Percentiles rank a stretch among this genome's conserved stretches.
Conservation (phyloP, 331 rosid species). For the Erythrophleum ivorense region DNA sequence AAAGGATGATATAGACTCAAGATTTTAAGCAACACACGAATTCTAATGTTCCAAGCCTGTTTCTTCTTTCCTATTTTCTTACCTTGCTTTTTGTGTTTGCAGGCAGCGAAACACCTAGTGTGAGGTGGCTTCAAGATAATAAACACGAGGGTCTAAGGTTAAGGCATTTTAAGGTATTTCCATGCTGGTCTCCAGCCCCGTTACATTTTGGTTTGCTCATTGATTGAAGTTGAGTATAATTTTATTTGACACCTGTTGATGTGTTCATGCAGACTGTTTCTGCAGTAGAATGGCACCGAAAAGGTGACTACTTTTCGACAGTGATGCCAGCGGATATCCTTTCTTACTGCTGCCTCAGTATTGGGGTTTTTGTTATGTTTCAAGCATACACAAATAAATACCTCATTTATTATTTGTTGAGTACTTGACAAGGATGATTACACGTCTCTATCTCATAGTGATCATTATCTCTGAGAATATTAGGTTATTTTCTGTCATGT, state of each 20-base stretch:
- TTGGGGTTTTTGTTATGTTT: background rate
- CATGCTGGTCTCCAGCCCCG: conserved; percentile 15
- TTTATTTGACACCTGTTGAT: conserved; percentile 35
- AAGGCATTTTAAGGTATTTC: conserved; percentile 81
- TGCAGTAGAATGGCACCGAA: conserved; percentile 90
- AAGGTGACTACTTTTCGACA: conserved; percentile 93
- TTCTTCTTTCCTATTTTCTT: conserved; percentile 34
- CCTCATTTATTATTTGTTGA: conserved; percentile 21
- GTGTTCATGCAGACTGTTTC: conserved; percentile 75
- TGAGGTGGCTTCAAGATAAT: conserved; percentile 82
- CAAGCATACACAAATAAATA: background rate
- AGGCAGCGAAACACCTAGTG: conserved; percentile 59
- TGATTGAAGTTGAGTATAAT: conserved; percentile 22
- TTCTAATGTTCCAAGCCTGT: conserved; percentile 23
- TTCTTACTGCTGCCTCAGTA: conserved; percentile 23
- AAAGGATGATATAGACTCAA: background rate
- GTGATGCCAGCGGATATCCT: conserved; percentile 98
- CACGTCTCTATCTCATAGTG: conserved; percentile 5
- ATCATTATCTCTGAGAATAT: background rate
- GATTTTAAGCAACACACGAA: background rate
- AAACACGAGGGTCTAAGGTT: conserved; percentile 67
- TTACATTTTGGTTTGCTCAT: conserved; percentile 19
- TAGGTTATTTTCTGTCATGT: background rate
- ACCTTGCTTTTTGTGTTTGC: conserved; percentile 18
- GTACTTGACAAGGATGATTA: conserved; percentile 17